Evolutionary conservation across 129 eudicot species (phyloP), one percentile per base, ranked within the genome.

Genomic region (Arctium minus): DNA sequence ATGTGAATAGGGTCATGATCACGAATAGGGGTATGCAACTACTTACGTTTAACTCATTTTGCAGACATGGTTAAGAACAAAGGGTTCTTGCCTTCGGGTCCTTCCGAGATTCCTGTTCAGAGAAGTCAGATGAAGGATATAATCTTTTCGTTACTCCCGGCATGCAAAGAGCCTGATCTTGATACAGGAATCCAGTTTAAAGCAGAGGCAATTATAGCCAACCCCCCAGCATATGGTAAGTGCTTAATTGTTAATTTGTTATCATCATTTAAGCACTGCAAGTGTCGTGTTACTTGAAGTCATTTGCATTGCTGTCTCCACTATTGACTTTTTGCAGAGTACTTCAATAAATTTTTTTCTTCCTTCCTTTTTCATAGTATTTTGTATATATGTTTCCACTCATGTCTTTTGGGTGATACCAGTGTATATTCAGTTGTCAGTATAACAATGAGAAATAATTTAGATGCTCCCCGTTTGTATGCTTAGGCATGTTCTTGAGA

Each of bases 21-120:
- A 10, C 80, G 6, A 74, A 39, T 37, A 62, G 40, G 81, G 37
- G 74, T 33, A 81, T 73, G 68, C 32, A 62, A 32, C 70, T 72
- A 65, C 18, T 79, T 33, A 33, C 38, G 2, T 44, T 30, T 62
- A 30, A 36, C 36, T 77, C 32, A 18, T 79, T 27, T 64, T 77
- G 87, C 86, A 96, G 99, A 93, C 77, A 93, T 96, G 99, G 99
- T 96, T 22, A 96, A 96, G 85, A 96, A 96, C 92, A 96, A 96
- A 85, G 99, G 99, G 32, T 96, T 96, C 86, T 89, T 96, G 89
- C 99, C 99, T 71, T 96, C 99, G 11, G 98, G 99, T 46, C 99
- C 99, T 81, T 96, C 99, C 72, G 99, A 96, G 82, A 96, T 96
- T 76, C 97, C 98, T 70, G 85, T 90, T 72, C 99, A 96, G 77